A percentile compares a stretch with the other conserved stretches of the same genome.
Evolutionary conservation across 192 early-diverging fungal species (phyloP).

Genomic region (Diversispora eburnea): DNA sequence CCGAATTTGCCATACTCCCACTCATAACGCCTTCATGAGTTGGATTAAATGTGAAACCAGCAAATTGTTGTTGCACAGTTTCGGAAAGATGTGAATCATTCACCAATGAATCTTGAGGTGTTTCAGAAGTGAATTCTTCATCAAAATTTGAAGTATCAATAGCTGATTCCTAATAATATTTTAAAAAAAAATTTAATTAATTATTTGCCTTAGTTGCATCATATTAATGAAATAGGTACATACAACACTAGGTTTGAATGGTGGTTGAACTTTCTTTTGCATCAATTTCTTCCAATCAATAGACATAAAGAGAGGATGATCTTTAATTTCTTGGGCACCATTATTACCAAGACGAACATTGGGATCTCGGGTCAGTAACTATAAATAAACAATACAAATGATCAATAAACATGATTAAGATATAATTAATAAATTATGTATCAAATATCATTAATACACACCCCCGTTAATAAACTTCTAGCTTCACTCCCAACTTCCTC

Average conservation of each 20-base stretch:
- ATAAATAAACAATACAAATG: neutral
- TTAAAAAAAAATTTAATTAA: neutral
- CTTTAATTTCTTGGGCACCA: slow-evolving; percentile 89
- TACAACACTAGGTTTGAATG: slow-evolving; percentile 87
- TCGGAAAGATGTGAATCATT: slow-evolving; percentile 79
- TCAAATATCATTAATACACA: slow-evolving; percentile 25
- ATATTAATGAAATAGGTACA: slow-evolving; percentile 19
- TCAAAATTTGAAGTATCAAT: slow-evolving; percentile 98
- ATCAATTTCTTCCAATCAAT: slow-evolving; percentile 90
- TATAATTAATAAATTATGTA: neutral
- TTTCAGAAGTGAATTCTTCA: slow-evolving; percentile 94
- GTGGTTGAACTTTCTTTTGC: slow-evolving; percentile 87
- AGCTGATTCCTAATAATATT: slow-evolving; percentile 52
- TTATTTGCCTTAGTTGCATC: neutral
- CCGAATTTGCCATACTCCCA: slow-evolving; percentile 40
- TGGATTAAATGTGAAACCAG: slow-evolving; percentile 87
- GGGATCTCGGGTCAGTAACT: slow-evolving; percentile 78
- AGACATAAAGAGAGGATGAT: slow-evolving; percentile 88
- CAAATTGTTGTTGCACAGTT: slow-evolving; percentile 92
- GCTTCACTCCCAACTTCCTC: slow-evolving; percentile 66
- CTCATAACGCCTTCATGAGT: slow-evolving; percentile 69
- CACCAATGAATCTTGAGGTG: slow-evolving; percentile 83
- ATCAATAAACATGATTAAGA: neutral
- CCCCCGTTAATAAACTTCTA: slow-evolving; percentile 59
- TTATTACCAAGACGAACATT: slow-evolving; percentile 78